These are phyloP conservation scores for Margaritispora aquatica DNA, from an alignment of 495 filamentous ascomycete genomes.

Conservation along the genomic window DNA sequence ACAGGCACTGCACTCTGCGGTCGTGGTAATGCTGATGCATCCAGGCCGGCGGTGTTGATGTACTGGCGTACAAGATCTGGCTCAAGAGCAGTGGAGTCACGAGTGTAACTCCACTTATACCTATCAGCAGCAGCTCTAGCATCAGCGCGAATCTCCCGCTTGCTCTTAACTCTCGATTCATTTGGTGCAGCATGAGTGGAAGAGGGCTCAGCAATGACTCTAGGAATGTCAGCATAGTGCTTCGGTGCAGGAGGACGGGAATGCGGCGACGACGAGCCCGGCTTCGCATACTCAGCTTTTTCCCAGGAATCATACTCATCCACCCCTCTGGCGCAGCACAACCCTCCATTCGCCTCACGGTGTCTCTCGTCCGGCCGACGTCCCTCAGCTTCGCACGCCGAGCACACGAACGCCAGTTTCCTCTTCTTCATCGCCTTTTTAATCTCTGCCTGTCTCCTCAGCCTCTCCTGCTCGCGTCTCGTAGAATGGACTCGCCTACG, in stretches of 20 bases:
- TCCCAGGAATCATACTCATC: not conserved
- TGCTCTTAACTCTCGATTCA: not conserved
- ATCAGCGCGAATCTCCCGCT: not conserved
- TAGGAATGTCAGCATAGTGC: not conserved
- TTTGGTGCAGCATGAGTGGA: not conserved
- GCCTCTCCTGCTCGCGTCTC: not conserved
- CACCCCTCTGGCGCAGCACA: not conserved
- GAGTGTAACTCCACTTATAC: not conserved
- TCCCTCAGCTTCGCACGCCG: not conserved
- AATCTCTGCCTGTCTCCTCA: not conserved
- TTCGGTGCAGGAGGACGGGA: not conserved
- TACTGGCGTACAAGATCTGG: not conserved
- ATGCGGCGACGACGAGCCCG: not conserved
- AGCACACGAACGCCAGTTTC: not conserved
- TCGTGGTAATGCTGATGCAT: not conserved
- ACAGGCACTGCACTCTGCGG: not conserved
- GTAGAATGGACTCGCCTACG: not conserved
- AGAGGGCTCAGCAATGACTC: not conserved
- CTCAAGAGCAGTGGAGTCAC: not conserved
- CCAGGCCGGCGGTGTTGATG: not conserved
- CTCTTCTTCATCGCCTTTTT: not conserved
- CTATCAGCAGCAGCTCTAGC: not conserved
- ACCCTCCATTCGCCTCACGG: not conserved
- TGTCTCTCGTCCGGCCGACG: not conserved
- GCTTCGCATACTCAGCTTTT: not conserved